Conservation (phyloP, 495 filamentous ascomycete genomes). For the Tricharina praecox region DNA sequence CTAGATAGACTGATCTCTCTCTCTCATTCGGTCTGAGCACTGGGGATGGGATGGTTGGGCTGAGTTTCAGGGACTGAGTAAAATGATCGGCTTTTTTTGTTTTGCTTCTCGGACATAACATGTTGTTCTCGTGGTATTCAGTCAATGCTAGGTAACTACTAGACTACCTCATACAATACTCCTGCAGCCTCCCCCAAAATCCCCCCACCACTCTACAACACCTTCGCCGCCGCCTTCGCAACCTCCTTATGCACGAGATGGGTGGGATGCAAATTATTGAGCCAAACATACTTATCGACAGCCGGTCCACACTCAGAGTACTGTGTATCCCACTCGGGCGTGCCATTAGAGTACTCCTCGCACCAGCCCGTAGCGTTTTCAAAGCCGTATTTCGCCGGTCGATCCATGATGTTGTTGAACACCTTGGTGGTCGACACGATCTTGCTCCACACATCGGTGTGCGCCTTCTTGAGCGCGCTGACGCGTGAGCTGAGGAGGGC, state of each 20-base stretch:
- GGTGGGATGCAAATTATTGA: conserved; percentile 45
- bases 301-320: conserved; percentile 31
- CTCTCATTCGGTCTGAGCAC: too few relatives aligned
- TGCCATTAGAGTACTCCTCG: conserved; percentile 38
- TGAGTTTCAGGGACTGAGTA: too few relatives aligned
- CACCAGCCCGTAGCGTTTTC: conserved; percentile 42
- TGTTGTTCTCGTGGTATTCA: too few relatives aligned
- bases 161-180: too few relatives aligned
- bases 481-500: conserved; percentile 26
- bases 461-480: conserved; percentile 26
- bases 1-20: too few relatives aligned
- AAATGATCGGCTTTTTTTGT: too few relatives aligned
- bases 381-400: conserved; percentile 34
- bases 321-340: conserved; percentile 34
- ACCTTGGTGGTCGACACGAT: conserved; percentile 33
- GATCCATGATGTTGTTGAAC: conserved; percentile 40
- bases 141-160: too few relatives aligned
- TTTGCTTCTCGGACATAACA: too few relatives aligned
- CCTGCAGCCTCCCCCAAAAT: too few relatives aligned
- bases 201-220: conserved; percentile 11
- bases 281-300: conserved; percentile 47
- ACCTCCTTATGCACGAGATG: conserved; percentile 41
- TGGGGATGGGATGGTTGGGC: too few relatives aligned
- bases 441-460: conserved; percentile 31
- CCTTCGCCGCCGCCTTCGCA: conserved; percentile 34